A percentile compares a stretch with the other conserved stretches of the same genome.
Conservation (phyloP, 495 filamentous ascomycete species). For the Penicillium dipodomyicola region DNA sequence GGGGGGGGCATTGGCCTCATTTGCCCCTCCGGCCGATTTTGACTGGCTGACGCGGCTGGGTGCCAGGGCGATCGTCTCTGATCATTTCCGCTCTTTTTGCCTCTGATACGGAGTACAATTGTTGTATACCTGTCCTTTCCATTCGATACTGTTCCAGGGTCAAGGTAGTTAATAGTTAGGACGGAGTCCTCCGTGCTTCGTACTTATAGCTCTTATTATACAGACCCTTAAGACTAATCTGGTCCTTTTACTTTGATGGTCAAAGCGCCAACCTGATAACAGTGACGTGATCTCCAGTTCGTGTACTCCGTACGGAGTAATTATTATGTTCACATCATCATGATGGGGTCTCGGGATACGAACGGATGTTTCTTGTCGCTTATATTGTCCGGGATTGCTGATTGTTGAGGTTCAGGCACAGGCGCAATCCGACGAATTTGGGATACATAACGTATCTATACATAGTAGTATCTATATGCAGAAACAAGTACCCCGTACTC, state of each 20-base stretch:
- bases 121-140: constrained; percentile 7
- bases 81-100: constrained; percentile 23
- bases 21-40: constrained; percentile 16
- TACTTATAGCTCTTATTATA: background rate
- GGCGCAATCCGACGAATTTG: constrained; percentile 7
- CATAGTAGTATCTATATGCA: background rate
- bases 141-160: background rate
- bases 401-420: background rate
- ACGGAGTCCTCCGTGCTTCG: background rate
- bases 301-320: background rate
- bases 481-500: background rate
- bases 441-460: background rate
- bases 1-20: constrained; percentile 15
- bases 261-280: constrained; percentile 8
- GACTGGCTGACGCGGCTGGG: constrained; percentile 26
- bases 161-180: too few species aligned
- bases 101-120: background rate
- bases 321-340: constrained; percentile 9
- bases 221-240: background rate
- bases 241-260: background rate
- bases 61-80: constrained; percentile 25
- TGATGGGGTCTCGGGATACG: background rate
- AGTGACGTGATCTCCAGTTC: constrained; percentile 6
- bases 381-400: background rate
- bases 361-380: constrained; percentile 2